These are phyloP conservation scores for Geotrichum citri-aurantii DNA, from an alignment of 1,139 yeast species.

Conservation along the genomic window DNA sequence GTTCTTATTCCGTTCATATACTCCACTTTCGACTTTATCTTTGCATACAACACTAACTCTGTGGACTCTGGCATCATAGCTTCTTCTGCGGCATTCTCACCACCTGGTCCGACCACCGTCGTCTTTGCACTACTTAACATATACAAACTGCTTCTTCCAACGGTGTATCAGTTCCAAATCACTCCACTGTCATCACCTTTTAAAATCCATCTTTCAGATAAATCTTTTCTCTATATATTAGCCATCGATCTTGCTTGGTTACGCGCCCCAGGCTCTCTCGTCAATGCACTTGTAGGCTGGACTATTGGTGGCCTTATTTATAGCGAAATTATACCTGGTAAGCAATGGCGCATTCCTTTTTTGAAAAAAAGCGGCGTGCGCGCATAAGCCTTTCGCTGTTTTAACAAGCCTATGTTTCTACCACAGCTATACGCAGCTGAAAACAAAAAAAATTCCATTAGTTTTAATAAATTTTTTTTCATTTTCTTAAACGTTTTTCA, in stretches of 20 bases:
- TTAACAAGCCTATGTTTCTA: not conserved
- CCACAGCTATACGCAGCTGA: not conserved
- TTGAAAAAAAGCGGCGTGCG: not conserved
- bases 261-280: constrained; percentile 41
- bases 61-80: not conserved
- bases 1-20: constrained; percentile 3
- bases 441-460: too few species aligned
- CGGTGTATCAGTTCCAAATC: constrained; percentile 53
- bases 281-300: constrained; percentile 54
- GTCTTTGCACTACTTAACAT: constrained; percentile 55
- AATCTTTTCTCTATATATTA: constrained; percentile 50
- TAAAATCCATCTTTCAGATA: constrained; percentile 42
- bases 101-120: constrained; percentile 61
- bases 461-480: not conserved
- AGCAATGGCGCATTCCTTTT: constrained; percentile 43
- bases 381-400: not conserved
- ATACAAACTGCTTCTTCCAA: constrained; percentile 54
- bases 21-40: not conserved
- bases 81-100: constrained; percentile 27
- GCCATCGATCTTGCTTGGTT: constrained; percentile 48
- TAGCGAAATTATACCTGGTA: constrained; percentile 56
- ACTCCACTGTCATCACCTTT: constrained; percentile 29
- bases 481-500: not conserved
- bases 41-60: not conserved
- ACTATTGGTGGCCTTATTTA: constrained; percentile 52